A percentile compares a stretch with the other conserved stretches of the same genome.
phyloP scores from a whole-genome alignment of 495 filamentous ascomycete genomes.

The Neurospora hispaniola region DNA sequence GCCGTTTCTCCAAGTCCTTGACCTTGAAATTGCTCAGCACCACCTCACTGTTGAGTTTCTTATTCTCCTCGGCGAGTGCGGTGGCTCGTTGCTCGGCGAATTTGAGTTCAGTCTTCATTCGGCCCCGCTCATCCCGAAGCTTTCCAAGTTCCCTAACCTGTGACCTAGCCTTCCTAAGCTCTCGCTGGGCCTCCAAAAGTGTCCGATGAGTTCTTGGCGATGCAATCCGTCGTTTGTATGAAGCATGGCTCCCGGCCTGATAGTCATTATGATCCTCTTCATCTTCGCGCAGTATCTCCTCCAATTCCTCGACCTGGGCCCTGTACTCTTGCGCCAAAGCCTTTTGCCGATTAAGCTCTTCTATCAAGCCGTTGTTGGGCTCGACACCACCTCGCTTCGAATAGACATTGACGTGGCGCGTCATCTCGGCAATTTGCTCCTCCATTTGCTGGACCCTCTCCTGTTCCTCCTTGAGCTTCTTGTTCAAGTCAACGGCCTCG shows the following conservation, averaged over 20 bases:
- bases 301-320: constrained; percentile 52
- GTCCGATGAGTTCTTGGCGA: constrained; percentile 38
- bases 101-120: constrained; percentile 34
- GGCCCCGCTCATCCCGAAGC: constrained; percentile 37
- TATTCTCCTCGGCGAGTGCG: constrained; percentile 37
- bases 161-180: constrained; percentile 34
- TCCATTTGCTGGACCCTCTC: constrained; percentile 38
- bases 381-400: constrained; percentile 30
- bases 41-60: constrained; percentile 31
- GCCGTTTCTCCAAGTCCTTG: constrained; percentile 33
- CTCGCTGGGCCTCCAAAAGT: constrained; percentile 33
- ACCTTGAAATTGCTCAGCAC: constrained; percentile 24
- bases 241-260: constrained; percentile 10
- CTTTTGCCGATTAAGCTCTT: constrained; percentile 55
- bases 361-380: constrained; percentile 38
- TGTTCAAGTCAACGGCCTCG: constrained; percentile 59
- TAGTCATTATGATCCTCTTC: constrained; percentile 28
- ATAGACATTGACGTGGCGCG: constrained; percentile 37
- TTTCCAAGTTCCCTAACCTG: constrained; percentile 41
- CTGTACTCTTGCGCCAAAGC: constrained; percentile 58
- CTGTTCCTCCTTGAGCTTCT: constrained; percentile 57
- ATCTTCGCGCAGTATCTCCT: constrained; percentile 28
- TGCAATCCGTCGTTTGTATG: constrained; percentile 19
- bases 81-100: constrained; percentile 32
- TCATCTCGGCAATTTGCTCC: constrained; percentile 52